Conservation (phyloP, 2,329 filamentous ascomycete genomes). For the Fusarium irregulare region DNA sequence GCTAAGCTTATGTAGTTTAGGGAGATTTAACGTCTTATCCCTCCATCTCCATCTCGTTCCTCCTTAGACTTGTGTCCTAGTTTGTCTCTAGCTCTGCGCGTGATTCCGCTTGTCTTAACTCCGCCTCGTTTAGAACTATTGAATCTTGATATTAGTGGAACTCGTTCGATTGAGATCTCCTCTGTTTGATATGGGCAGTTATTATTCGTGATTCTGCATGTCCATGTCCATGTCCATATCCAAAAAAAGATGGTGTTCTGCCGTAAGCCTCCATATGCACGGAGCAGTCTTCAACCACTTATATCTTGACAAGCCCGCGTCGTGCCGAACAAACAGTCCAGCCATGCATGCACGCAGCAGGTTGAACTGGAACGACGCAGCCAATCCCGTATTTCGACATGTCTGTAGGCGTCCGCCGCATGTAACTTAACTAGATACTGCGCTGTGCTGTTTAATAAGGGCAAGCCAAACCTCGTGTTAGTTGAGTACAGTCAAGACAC, state of each 20-base stretch:
- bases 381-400: slow-evolving; percentile 26
- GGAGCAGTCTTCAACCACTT: slow-evolving; percentile 19
- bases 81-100: slow-evolving; percentile 32
- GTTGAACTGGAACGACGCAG: background rate
- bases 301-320: slow-evolving; percentile 17
- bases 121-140: slow-evolving; percentile 20
- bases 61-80: slow-evolving; percentile 23
- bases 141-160: slow-evolving; percentile 9
- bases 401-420: slow-evolving; percentile 27
- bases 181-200: background rate
- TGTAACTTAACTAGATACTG: slow-evolving; percentile 17
- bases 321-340: slow-evolving; percentile 1
- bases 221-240: background rate
- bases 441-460: background rate
- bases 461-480: slow-evolving; percentile 5
- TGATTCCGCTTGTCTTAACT: slow-evolving; percentile 24
- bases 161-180: slow-evolving; percentile 7
- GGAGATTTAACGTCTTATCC: background rate
- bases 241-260: slow-evolving; percentile 27
- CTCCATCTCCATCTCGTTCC: slow-evolving; percentile 16
- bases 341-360: background rate
- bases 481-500: slow-evolving; percentile 28
- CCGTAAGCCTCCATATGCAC: slow-evolving; percentile 31
- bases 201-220: background rate
- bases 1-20: background rate